Conservation (phyloP, 345 rosid species). For the Combretum micranthum region DNA sequence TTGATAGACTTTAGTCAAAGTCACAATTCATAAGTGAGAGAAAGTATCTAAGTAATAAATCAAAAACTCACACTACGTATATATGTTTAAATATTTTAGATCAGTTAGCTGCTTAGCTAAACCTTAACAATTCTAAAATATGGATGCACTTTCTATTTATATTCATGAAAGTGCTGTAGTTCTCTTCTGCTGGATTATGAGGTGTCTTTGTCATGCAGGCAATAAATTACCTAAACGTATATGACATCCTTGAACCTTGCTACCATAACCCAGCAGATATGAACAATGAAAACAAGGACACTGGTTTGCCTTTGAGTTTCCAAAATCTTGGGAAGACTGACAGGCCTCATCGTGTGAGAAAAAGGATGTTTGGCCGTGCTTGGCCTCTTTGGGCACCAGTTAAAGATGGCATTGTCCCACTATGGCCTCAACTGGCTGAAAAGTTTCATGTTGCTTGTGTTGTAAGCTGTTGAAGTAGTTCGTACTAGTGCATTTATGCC, state of each 20-base stretch:
- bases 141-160: too few relatives aligned
- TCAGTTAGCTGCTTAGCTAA: too few relatives aligned
- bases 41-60: too few relatives aligned
- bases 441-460: constrained; percentile 15
- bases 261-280: constrained; percentile 20
- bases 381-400: constrained; percentile 38
- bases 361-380: constrained; percentile 34
- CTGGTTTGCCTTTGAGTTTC: constrained; percentile 17
- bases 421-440: constrained; percentile 30
- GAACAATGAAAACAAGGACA: too few relatives aligned
- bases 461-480: constrained; percentile 16
- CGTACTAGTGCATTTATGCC: constrained; percentile 1
- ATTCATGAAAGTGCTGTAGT: too few relatives aligned
- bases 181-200: too few relatives aligned
- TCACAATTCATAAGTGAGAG: too few relatives aligned
- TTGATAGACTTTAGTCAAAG: too few relatives aligned
- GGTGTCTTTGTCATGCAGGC: constrained; percentile 16
- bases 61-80: too few relatives aligned
- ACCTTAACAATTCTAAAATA: too few relatives aligned
- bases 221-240: constrained; percentile 23
- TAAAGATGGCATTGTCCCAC: constrained; percentile 19
- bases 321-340: constrained; percentile 15
- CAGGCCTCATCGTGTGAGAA: constrained; percentile 25
- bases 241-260: constrained; percentile 49
- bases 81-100: too few relatives aligned